Percentiles rank a stretch among this genome's conserved stretches.
Evolutionary conservation across 129 eudicot genomes (phyloP).

Genomic region (Pseudognaphalium luteoalbum): DNA sequence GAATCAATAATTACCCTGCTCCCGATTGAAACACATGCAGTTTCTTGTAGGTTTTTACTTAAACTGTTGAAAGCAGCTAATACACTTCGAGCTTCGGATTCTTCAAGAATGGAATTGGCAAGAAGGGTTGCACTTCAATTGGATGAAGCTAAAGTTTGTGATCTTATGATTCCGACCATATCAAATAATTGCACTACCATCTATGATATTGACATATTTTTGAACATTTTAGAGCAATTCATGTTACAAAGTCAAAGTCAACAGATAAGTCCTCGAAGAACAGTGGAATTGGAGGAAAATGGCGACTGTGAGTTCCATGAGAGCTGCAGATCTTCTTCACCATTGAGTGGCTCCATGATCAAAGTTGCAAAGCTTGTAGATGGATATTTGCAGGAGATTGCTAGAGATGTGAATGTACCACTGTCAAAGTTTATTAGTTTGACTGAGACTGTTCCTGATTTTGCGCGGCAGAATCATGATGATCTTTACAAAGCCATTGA

Average conservation of each 20-base stretch:
- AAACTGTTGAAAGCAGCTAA: constrained; percentile 67
- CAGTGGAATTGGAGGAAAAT: constrained; percentile 47
- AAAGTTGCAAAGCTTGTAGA: constrained; percentile 86
- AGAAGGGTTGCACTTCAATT: constrained; percentile 70
- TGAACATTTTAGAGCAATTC: constrained; percentile 74
- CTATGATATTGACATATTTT: constrained; percentile 64
- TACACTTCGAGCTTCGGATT: constrained; percentile 54
- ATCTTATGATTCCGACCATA: constrained; percentile 59
- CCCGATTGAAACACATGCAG: constrained; percentile 63
- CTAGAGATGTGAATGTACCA: constrained; percentile 56
- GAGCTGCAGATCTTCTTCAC: constrained; percentile 47
- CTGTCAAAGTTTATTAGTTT: constrained; percentile 63
- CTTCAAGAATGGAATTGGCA: constrained; percentile 69
- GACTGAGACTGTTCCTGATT: constrained; percentile 63
- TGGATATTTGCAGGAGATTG: constrained; percentile 73
- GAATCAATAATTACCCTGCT: constrained; percentile 82
- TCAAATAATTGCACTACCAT: constrained; percentile 35
- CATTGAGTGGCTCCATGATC: constrained; percentile 51
- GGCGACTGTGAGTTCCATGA: constrained; percentile 50
- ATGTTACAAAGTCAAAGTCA: constrained; percentile 60
- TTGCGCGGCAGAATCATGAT: constrained; percentile 76
- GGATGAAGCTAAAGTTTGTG: constrained; percentile 78
- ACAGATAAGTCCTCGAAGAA: constrained; percentile 57
- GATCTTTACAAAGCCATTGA: constrained; percentile 94
- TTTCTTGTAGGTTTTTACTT: constrained; percentile 77